Base-by-base conservation (phyloP, 73 alveolate genomes). In the Symbiodinium natans region DNA sequence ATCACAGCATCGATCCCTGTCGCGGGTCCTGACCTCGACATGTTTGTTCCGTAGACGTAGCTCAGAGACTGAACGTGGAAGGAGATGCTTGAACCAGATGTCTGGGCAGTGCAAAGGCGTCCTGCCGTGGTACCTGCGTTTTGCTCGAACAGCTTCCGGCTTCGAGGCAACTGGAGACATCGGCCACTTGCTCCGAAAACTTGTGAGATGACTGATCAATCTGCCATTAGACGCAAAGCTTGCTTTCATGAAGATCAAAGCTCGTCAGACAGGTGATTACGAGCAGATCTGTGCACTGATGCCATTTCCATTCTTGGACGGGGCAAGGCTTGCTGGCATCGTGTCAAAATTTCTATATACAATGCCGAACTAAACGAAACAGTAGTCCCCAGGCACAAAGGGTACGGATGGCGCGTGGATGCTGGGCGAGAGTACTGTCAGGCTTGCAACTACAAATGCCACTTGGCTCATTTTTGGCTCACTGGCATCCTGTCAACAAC, bases 371-470 rank as follows among this genome's bases (percentile, higher is more conserved):
- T n/a, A n/a, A n/a, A n/a, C n/a, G n/a, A n/a, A n/a, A n/a, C n/a
- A n/a, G n/a, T n/a, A n/a, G n/a, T n/a, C n/a, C n/a, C n/a, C 48
- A 88, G 95, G 95, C 95, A 88, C 43, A 63, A 39, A 39, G 95
- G 95, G n/a, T 88, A 88, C 42, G 95, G 95, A 10, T 88, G 95
- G 95, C 68, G 86, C 10, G 27, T 27, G 27, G 95, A 88, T 63
- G 41, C 86, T 40, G 95, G 95, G 10, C 48, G 95, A 5, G 73
- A 42, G 29, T 88, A 88, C 29, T 88, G 95, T 59, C 42, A 88
- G 42, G 86, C 75, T 0, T 88, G 95, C 86, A 88, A 88, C 86
- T 88, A 88, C 95, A 88, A 40, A 40, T 88, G 95, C 0, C 1
- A 6, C 94, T 23, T 59, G 63, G 83, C 84, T 48, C 56, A 41